phyloP scores from a whole-genome alignment of 2,329 filamentous ascomycete genomes.

The Aspergillus sp. region DNA sequence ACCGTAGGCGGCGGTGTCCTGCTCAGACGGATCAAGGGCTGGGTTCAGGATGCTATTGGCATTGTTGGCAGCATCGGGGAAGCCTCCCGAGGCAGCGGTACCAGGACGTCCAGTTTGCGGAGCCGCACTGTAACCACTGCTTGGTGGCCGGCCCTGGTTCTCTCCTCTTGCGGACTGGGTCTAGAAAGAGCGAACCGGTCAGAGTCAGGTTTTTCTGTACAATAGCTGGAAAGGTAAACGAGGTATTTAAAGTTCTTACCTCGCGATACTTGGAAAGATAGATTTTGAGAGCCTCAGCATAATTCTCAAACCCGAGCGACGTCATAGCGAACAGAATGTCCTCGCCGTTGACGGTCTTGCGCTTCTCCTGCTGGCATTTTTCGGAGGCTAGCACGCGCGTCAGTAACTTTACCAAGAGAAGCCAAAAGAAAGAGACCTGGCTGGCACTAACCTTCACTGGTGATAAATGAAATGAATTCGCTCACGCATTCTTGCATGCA shows the following conservation, averaged over 20 bases:
- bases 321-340: constrained; percentile 99
- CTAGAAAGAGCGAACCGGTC: constrained; percentile 47
- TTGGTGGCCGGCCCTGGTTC: constrained; percentile 53
- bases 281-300: constrained; percentile 94
- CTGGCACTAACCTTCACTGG: constrained; percentile 75
- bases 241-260: constrained; percentile 55
- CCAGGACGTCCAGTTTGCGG: constrained; percentile 22
- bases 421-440: neutral
- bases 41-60: constrained; percentile 39
- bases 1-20: constrained; percentile 39
- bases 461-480: constrained; percentile 99
- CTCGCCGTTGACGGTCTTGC: constrained; percentile 98
- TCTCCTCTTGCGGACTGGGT: constrained; percentile 70
- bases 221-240: neutral
- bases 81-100: constrained; percentile 23
- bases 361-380: constrained; percentile 98
- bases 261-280: constrained; percentile 97
- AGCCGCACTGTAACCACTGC: constrained; percentile 38
- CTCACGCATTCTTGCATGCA: constrained; percentile 99
- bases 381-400: constrained; percentile 67
- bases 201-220: constrained; percentile 39
- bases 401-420: constrained; percentile 1
- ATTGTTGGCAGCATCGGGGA: constrained; percentile 36
- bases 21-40: constrained; percentile 39
- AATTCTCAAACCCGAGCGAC: constrained; percentile 97